Base-by-base conservation (phyloP, 2,329 filamentous ascomycete genomes). In the Zymoseptoria passerinii region DNA sequence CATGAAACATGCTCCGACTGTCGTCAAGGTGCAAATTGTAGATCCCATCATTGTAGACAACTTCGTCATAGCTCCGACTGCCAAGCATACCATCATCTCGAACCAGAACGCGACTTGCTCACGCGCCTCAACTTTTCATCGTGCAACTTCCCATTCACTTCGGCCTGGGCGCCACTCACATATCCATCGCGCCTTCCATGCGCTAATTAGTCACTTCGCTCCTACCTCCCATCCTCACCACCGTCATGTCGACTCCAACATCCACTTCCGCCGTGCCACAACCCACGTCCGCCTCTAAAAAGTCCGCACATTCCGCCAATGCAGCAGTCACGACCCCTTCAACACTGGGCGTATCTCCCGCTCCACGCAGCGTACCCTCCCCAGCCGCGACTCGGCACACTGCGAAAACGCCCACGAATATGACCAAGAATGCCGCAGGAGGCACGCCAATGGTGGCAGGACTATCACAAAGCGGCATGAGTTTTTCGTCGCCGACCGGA, bases 301-400 rank as follows among this genome's bases (percentile, higher is more conserved):
- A 68, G 54, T 51, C 64, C 35, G 35, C 35, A 13, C 35, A 44
- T 44, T 16, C 35, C 35, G n/a, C 35, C 35, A 44, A 44, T 13
- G 35, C 35, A 44, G 35, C 35, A 44, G 35, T 44, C 5, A 44
- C 35, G 4, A 58, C 60, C 19, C 70, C 70, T 65, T 61, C 76
- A 72, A 70, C 74, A 70, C 50, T 75, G 70, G 48, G 73, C 73
- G 54, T 74, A 70, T 28, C 75, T 71, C 68, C 77, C 69, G 72
- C 66, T 23, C 68, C 65, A 54, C 65, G 67, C 51, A 67, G 65
- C 57, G 62, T 65, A 9, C 65, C 67, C 18, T 69, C 68, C 19
- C 66, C 70, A 2, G 65, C 63, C 5, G 64, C 66, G 9, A 65
- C 62, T 19, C 66, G 68, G 44, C 70, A 68, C 44, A 69, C 72